Percentiles rank a stretch among this genome's conserved stretches.
Conservation (phyloP, 192 early-diverging fungal species). For the Anaeromyces robustus region DNA sequence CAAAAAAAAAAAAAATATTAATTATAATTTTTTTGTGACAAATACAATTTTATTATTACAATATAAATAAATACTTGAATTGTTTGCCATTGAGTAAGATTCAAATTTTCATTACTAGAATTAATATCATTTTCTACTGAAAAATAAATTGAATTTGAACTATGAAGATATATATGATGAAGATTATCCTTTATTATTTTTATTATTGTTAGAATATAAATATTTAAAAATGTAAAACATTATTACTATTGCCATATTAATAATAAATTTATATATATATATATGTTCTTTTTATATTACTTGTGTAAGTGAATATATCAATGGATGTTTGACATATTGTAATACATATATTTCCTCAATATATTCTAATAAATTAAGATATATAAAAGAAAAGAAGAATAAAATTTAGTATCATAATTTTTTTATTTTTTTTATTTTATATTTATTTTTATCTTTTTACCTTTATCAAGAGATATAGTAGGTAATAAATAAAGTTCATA, state of each 20-base stretch:
- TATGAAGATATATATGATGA: background rate
- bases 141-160: background rate
- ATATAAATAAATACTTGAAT: constrained; percentile 27
- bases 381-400: no score
- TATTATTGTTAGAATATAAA: no score
- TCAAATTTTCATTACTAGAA: constrained; percentile 14
- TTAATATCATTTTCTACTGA: background rate
- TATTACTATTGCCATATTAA: no score
- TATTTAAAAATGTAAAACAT: no score
- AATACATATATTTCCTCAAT: constrained; percentile 26
- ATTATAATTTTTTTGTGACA: no score
- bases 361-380: no score
- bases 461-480: constrained; percentile 6
- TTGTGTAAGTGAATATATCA: constrained; percentile 19
- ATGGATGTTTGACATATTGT: constrained; percentile 35
- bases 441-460: background rate
- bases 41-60: no score
- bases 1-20: no score
- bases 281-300: constrained; percentile 6
- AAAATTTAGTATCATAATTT: no score
- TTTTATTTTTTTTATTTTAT: no score
- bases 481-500: constrained; percentile 53
- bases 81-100: constrained; percentile 53
- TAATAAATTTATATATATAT: background rate
- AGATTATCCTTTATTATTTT: background rate